Conservation (phyloP, 371 early-diverging fungal species). For the Actinomucor elegans region DNA sequence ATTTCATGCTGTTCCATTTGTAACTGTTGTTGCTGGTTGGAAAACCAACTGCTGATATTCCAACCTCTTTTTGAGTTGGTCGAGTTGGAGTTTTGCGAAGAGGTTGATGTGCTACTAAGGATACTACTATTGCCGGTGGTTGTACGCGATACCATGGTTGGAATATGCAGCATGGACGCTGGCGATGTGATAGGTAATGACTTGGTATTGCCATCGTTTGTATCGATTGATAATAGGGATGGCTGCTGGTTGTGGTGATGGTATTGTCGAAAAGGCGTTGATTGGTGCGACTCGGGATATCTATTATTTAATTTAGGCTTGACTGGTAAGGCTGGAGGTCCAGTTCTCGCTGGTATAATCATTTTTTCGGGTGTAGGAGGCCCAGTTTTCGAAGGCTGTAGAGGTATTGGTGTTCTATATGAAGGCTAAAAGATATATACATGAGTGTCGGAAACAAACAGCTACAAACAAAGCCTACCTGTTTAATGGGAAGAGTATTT, state of each 20-base stretch:
- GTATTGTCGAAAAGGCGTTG: neutral
- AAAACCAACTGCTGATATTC: conserved; percentile 26
- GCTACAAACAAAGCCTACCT: conserved; percentile 8
- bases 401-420: conserved; percentile 20
- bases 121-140: conserved; percentile 27
- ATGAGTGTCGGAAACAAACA: conserved; percentile 8
- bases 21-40: conserved; percentile 10
- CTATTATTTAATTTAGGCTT: conserved; percentile 15
- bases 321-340: conserved; percentile 22
- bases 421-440: conserved; percentile 1
- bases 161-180: conserved; percentile 15
- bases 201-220: neutral
- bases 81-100: conserved; percentile 19
- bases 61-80: conserved; percentile 19
- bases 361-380: conserved; percentile 20
- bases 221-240: conserved; percentile 2
- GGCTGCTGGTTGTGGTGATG: neutral
- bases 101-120: conserved; percentile 21
- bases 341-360: conserved; percentile 19
- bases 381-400: conserved; percentile 22
- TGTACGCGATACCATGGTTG: conserved; percentile 20
- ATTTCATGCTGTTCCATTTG: conserved; percentile 13
- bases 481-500: conserved; percentile 8
- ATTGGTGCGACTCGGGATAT: conserved; percentile 1
- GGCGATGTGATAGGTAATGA: neutral